Base-by-base conservation (phyloP, 1,284 basidiomycete genomes). In the Pisolithus thermaeus region DNA sequence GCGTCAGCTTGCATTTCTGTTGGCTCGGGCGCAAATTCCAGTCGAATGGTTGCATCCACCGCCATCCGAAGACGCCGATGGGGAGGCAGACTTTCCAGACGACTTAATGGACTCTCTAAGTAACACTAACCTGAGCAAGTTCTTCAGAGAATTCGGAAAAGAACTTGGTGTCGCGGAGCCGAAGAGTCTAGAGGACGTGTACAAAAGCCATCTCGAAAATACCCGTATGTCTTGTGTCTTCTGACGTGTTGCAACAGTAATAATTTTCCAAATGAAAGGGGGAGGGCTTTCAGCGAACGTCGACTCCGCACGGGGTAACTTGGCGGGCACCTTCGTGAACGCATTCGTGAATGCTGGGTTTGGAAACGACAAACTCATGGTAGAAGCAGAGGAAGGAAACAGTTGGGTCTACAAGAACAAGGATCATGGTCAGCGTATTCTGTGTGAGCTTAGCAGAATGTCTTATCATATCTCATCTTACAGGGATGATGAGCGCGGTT, bases 361-460 rank as follows among this genome's bases (percentile, higher is more conserved):
- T 64, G 95, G 95, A 18, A 99, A 99, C 67, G 97, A 99, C 68
- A 97, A 97, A 69, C 81, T 99, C 52, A 95, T 99, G 88, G 94
- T 96, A 4, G 87, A 89, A 61, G 95, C 95, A 1, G 90, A 93
- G 52, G 95, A 97, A 64, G 96, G 96, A 22, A 90, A 87, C 69
- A 95, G 92, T 61, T 99, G 95, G 92, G 94, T 99, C 58, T 99
- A 99, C 79, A 98, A 98, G 81, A 98, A 98, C 76, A 98, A 98
- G 73, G 96, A 98, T 52, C 90, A 97, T 56, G 91, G 90, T 86
- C 56, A 30, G 76, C 60, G 3, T 42, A 43, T 49, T 25, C 44
- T 36, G 30, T n/a, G 37, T 14, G 3, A 38, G 22, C 14, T n/a
- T 16, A 35, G 38, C n/a, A n/a, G 14, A 12, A 18, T 44, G 22